These are phyloP conservation scores for Mucor piriformis DNA, from an alignment of 371 early-diverging fungal species.

Conservation along the genomic window DNA sequence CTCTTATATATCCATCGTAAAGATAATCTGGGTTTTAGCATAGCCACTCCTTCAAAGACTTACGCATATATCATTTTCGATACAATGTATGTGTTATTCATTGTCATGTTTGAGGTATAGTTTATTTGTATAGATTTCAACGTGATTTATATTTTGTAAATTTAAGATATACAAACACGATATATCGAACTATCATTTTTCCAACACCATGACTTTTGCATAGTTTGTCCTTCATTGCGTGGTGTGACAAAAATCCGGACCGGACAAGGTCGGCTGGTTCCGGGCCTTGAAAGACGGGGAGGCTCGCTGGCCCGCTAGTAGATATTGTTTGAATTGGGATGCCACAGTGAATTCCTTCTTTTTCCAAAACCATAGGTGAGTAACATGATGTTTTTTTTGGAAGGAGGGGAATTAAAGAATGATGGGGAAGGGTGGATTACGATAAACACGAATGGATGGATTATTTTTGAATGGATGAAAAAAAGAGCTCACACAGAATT, in stretches of 20 bases:
- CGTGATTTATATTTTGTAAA: too few relatives aligned
- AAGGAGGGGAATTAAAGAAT: background rate
- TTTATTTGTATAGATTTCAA: too few relatives aligned
- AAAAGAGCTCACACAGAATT: background rate
- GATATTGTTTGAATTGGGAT: constrained; percentile 9
- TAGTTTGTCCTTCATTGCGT: too few relatives aligned
- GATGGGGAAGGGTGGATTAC: background rate
- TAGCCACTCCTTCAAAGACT: too few relatives aligned
- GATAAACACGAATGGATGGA: background rate
- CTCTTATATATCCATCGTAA: too few relatives aligned
- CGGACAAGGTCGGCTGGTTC: background rate
- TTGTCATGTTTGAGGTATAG: too few relatives aligned
- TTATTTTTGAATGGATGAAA: constrained; percentile 9
- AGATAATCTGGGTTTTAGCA: too few relatives aligned
- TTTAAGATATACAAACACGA: too few relatives aligned
- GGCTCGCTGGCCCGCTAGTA: constrained; percentile 1
- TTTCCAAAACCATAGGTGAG: constrained; percentile 37
- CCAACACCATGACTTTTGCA: too few relatives aligned
- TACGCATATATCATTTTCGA: too few relatives aligned
- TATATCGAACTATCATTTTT: too few relatives aligned
- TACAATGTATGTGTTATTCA: too few relatives aligned
- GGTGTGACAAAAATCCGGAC: background rate
- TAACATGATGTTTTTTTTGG: constrained; percentile 4
- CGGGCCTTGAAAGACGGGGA: background rate
- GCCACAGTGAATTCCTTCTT: constrained; percentile 24